Evolutionary conservation across 345 rosid species (phyloP).

Genomic region (Lenwebbia sp.): DNA sequence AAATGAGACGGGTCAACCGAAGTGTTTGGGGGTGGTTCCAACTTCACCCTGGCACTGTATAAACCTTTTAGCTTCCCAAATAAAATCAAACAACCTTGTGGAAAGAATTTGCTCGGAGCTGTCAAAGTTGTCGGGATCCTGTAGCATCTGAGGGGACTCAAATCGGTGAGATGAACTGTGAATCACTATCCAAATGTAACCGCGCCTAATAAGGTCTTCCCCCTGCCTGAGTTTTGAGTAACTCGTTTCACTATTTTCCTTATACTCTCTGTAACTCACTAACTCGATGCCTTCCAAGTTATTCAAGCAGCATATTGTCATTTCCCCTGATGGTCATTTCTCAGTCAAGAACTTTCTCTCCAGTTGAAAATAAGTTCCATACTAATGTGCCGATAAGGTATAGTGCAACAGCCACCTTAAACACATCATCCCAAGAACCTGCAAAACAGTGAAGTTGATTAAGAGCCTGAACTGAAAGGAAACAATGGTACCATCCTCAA

Average conservation of each 20-base stretch:
- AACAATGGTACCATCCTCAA: neutral
- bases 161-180: neutral
- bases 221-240: neutral
- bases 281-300: neutral
- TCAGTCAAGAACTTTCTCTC: conserved; percentile 77
- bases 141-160: neutral
- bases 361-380: conserved; percentile 89
- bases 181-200: neutral
- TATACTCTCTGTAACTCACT: neutral
- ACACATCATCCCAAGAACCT: conserved; percentile 99
- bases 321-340: neutral
- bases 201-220: neutral
- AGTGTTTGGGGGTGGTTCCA: neutral
- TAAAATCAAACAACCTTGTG: neutral
- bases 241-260: neutral
- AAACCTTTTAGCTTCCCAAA: neutral
- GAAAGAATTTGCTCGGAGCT: neutral
- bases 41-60: neutral
- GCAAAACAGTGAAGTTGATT: neutral
- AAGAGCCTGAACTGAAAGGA: neutral
- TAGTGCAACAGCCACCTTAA: conserved; percentile 75
- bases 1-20: neutral
- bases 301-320: neutral
- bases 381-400: conserved; percentile 76
- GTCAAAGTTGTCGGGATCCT: neutral